Percentiles rank a stretch among this genome's conserved stretches.
phyloP scores from a whole-genome alignment of 495 filamentous ascomycete species.

The Acidomyces sp. region DNA sequence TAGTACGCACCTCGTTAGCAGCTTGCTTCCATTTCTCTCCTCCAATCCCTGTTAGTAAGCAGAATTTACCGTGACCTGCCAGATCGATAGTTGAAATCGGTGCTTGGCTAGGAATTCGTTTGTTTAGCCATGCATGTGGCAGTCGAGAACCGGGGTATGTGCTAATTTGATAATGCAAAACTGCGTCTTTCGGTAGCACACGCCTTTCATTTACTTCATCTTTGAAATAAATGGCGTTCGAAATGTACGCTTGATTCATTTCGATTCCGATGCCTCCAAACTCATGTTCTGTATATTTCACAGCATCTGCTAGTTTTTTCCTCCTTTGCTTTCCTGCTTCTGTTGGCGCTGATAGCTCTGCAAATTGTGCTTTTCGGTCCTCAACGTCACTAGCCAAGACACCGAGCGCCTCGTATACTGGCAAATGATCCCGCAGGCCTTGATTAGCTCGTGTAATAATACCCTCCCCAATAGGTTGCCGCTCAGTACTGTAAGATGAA shows the following conservation, averaged over 20 bases:
- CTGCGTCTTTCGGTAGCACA: constrained; percentile 11
- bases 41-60: constrained; percentile 37
- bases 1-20: constrained; percentile 22
- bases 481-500: constrained; percentile 37
- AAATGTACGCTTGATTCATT: constrained; percentile 41
- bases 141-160: constrained; percentile 41
- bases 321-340: constrained; percentile 28
- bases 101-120: constrained; percentile 26
- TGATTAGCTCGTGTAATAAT: constrained; percentile 40
- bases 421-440: constrained; percentile 33
- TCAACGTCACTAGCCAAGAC: constrained; percentile 25
- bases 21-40: constrained; percentile 40
- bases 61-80: constrained; percentile 38
- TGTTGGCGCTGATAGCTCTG: constrained; percentile 28
- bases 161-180: constrained; percentile 29
- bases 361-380: constrained; percentile 22
- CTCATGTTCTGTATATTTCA: constrained; percentile 35
- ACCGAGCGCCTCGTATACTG: constrained; percentile 36
- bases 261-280: constrained; percentile 38
- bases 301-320: constrained; percentile 25
- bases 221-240: constrained; percentile 16
- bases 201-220: constrained; percentile 18
- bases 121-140: constrained; percentile 44
- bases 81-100: constrained; percentile 40
- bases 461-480: constrained; percentile 36